Evolutionary conservation across 371 early-diverging fungal genomes (phyloP).

Genomic region (Mortierella polycephala): DNA sequence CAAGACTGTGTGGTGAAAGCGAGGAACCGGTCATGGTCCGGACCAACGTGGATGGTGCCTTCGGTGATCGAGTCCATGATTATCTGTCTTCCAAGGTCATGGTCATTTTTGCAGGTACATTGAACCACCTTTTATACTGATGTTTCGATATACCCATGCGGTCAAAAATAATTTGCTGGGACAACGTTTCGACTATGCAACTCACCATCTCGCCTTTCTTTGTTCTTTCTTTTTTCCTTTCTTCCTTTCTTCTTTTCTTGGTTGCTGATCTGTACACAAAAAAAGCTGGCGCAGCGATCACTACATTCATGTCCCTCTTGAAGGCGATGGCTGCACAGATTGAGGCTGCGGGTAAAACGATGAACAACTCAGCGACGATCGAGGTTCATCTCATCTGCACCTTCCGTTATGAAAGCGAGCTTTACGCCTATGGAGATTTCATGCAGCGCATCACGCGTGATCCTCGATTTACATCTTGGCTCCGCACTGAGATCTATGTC

Average conservation of each 20-base stretch:
- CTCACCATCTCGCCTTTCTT: no score
- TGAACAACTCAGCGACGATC: constrained; percentile 2
- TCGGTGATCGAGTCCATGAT: constrained; percentile 44
- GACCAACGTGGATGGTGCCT: constrained; percentile 38
- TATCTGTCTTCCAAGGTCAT: constrained; percentile 28
- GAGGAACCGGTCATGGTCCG: constrained; percentile 20
- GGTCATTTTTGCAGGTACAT: constrained; percentile 47
- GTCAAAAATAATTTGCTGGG: no score
- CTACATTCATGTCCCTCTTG: constrained; percentile 41
- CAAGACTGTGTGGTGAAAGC: constrained; percentile 17
- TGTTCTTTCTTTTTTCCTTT: not conserved
- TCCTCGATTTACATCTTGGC: constrained; percentile 41
- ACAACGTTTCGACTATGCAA: no score
- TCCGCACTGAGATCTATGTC: constrained; percentile 34
- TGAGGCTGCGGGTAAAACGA: constrained; percentile 4
- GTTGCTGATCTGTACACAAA: constrained; percentile 38
- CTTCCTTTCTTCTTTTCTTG: not conserved
- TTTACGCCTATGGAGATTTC: constrained; percentile 49
- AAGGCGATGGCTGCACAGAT: constrained; percentile 50
- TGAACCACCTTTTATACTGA: no score
- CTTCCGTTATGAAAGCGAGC: constrained; percentile 47
- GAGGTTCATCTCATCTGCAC: constrained; percentile 43
- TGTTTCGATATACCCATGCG: no score
- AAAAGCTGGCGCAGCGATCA: constrained; percentile 52
- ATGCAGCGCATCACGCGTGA: constrained; percentile 43